Percentiles rank a stretch among this genome's conserved stretches.
Evolutionary conservation across 805 yeast genomes (phyloP).

Genomic region (Starmerella bombi): DNA sequence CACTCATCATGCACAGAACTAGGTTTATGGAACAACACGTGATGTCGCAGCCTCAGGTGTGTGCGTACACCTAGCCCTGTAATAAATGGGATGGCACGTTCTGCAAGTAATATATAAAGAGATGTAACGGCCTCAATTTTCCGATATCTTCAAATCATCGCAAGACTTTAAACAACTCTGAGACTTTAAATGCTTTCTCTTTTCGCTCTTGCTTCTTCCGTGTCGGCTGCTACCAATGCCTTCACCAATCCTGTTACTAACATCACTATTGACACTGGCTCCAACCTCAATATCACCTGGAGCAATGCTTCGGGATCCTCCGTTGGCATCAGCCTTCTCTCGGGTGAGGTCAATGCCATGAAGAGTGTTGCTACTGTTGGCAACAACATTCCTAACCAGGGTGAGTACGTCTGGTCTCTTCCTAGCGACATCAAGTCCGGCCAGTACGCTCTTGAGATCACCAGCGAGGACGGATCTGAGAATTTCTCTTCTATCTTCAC

Average conservation of each 20-base stretch:
- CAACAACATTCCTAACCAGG: conserved; percentile 26
- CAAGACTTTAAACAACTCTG: neutral
- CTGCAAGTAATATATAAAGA: neutral
- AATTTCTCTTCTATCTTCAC: conserved; percentile 29
- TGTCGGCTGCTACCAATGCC: conserved; percentile 23
- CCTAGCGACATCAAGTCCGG: conserved; percentile 26
- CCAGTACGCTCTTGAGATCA: conserved; percentile 26
- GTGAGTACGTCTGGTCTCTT: conserved; percentile 29
- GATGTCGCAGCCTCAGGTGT: neutral
- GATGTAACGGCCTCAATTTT: no score
- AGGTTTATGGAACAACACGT: neutral
- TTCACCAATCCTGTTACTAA: conserved; percentile 25
- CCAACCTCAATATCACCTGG: conserved; percentile 25
- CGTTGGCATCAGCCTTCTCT: conserved; percentile 24
- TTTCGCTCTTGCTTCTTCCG: conserved; percentile 10
- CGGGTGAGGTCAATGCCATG: conserved; percentile 27
- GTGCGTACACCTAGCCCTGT: neutral
- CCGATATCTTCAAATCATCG: neutral
- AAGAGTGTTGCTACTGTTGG: conserved; percentile 27
- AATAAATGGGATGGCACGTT: neutral
- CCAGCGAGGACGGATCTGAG: conserved; percentile 23
- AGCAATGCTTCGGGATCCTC: conserved; percentile 25
- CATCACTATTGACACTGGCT: conserved; percentile 25
- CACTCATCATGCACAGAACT: neutral
- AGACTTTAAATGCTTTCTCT: conserved; percentile 2